Percentiles rank a stretch among this genome's conserved stretches.
Evolutionary conservation across 2,329 filamentous ascomycete species (phyloP).

Genomic region (Aspergillus sp.): DNA sequence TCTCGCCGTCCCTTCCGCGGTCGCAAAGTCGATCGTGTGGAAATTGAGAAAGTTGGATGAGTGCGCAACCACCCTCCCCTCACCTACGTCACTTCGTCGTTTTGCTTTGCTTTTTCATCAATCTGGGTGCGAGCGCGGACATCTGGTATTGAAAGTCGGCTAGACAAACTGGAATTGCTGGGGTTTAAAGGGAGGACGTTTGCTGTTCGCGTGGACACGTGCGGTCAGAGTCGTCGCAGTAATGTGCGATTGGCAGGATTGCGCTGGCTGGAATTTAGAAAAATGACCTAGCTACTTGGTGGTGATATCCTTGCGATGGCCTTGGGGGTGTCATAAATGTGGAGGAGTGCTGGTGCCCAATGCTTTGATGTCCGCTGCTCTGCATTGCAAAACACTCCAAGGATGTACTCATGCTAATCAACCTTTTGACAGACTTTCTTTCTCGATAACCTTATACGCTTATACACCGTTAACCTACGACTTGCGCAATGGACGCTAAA

Average conservation of each 20-base stretch:
- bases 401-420: not conserved
- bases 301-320: not conserved
- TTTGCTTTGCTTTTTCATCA: not conserved
- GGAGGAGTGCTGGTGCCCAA: not conserved
- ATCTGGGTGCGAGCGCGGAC: not conserved
- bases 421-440: not conserved
- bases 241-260: not conserved
- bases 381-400: not conserved
- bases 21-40: not conserved
- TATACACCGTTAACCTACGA: not conserved
- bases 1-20: not conserved
- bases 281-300: too few relatives aligned
- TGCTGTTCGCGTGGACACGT: not conserved
- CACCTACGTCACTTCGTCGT: not conserved
- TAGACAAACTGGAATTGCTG: not conserved
- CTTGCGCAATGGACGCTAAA: slow-evolving; percentile 62
- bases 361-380: not conserved
- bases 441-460: not conserved
- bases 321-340: not conserved
- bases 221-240: not conserved
- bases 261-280: not conserved
- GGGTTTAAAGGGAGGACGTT: not conserved
- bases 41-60: slow-evolving; percentile 1
- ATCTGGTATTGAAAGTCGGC: not conserved
- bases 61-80: slow-evolving; percentile 2